These are phyloP conservation scores for Thelonectria olida DNA, from an alignment of 2,329 filamentous ascomycete genomes.

Conservation along the genomic window DNA sequence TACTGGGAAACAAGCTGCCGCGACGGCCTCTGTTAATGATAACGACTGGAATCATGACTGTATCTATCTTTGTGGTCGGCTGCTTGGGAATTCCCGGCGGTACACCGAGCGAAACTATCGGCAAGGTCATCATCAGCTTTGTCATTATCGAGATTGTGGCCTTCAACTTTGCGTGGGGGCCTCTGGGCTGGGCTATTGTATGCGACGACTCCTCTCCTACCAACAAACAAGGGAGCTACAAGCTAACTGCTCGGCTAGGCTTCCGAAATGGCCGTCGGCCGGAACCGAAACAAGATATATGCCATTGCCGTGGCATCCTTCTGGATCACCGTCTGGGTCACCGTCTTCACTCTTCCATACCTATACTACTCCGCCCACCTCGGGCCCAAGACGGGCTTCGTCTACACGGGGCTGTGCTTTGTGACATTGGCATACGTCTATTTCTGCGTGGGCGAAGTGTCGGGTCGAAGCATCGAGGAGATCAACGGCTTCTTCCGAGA, in stretches of 20 bases:
- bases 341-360: constrained; percentile 51
- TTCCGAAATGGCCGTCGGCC: constrained; percentile 57
- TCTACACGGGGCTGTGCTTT: constrained; percentile 46
- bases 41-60: constrained; percentile 50
- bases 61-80: constrained; percentile 53
- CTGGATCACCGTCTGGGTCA: constrained; percentile 53
- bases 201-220: constrained; percentile 1
- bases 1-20: constrained; percentile 51
- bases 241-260: constrained; percentile 35
- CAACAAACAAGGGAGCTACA: not conserved
- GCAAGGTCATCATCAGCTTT: constrained; percentile 53
- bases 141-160: constrained; percentile 53
- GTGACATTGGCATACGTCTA: constrained; percentile 48
- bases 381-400: constrained; percentile 50
- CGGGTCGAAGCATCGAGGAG: constrained; percentile 41
- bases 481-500: constrained; percentile 41
- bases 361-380: constrained; percentile 50
- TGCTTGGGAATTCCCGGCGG: constrained; percentile 49
- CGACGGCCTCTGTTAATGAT: constrained; percentile 50
- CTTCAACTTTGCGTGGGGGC: constrained; percentile 57
- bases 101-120: constrained; percentile 38
- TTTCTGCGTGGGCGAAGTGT: constrained; percentile 47
- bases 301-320: constrained; percentile 52
- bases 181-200: constrained; percentile 49
- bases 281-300: constrained; percentile 49